Evolutionary conservation across 768 basidiomycete species (phyloP), one percentile per base, ranked within the genome.

Genomic region (Sistotremastrum niveocremeum): DNA sequence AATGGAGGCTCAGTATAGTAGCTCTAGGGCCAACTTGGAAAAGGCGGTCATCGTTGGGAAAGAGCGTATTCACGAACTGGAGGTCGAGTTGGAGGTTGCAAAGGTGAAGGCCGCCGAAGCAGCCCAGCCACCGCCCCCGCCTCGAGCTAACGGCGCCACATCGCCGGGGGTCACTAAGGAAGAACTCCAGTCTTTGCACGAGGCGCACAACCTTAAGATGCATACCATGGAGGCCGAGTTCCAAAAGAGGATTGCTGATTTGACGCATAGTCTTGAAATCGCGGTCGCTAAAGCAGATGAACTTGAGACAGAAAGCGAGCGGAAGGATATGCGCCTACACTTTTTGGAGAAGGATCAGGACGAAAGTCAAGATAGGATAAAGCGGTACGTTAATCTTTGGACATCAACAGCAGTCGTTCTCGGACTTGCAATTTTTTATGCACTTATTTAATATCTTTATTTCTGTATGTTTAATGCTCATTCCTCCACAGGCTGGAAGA

Each of bases 131-230:
- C 52, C 62, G n/a, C 59, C 65, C 31, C 58, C 73, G 3, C 71
- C 77, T 3, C 79, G 73, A 61, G 72, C 62, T 49, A 83, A 81
- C 49, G 78, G 76, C 9, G 61, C 67, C 41, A 65, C 69, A 2
- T 63, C 69, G 6, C 51, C 59, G 28, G 72, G 67, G 10, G 76
- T 86, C 6, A 74, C 84, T 34, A 80, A 77, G 53, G 85, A 86
- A 51, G 86, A 90, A 46, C 63, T 91, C 37, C 76, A 79, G 58
- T 74, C 70, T 56, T 63, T 85, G 56, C 83, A 90, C 52, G 82
- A 86, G 59, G 88, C 88, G 4, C 88, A 91, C 60, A 84, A 83
- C 58, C 67, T 81, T 51, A 89, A 82, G 66, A 58, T 91, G 52
- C 66, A 79, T 44, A 85, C 89, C 61, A 51, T 88, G 46, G 69